These are phyloP conservation scores for Rhodotorula sp. DNA, from an alignment of 1,284 basidiomycete species.

Conservation along the genomic window DNA sequence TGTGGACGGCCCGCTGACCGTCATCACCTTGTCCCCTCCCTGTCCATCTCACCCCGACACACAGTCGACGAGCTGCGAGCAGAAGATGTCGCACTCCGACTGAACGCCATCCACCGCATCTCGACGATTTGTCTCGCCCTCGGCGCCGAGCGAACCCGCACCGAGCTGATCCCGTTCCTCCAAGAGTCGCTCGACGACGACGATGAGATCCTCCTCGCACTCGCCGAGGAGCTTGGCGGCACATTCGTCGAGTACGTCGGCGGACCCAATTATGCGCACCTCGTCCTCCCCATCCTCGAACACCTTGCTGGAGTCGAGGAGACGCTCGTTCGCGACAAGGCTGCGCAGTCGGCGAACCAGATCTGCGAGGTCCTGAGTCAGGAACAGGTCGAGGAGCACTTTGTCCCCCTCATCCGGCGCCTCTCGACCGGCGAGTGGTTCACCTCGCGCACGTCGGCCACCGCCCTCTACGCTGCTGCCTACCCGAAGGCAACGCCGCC, in stretches of 20 bases:
- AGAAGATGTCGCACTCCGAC: conserved; percentile 87
- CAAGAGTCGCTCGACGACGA: conserved; percentile 99
- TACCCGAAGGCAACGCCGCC: conserved; percentile 56
- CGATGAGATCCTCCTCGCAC: conserved; percentile 93
- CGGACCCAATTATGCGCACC: conserved; percentile 81
- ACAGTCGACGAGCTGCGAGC: conserved; percentile 84
- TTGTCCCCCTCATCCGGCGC: conserved; percentile 86
- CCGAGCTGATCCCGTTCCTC: conserved; percentile 95
- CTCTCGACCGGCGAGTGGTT: conserved; percentile 97
- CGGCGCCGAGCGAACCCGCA: conserved; percentile 89
- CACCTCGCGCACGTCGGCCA: conserved; percentile 95
- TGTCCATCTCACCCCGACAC: too few relatives aligned
- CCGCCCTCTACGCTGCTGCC: conserved; percentile 89
- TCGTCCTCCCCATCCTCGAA: conserved; percentile 88
- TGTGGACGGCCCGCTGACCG: background rate
- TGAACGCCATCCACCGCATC: conserved; percentile 96
- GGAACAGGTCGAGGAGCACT: conserved; percentile 81
- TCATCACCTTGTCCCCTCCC: background rate
- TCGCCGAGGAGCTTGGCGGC: conserved; percentile 91
- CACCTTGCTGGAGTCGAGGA: conserved; percentile 97
- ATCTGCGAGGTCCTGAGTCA: conserved; percentile 75
- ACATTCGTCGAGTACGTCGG: conserved; percentile 89
- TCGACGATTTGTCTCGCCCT: conserved; percentile 98
- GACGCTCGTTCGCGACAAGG: conserved; percentile 97
- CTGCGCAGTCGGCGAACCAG: conserved; percentile 94